Evolutionary conservation across 129 eudicot species (phyloP).

Genomic region (Lonicera japonica): DNA sequence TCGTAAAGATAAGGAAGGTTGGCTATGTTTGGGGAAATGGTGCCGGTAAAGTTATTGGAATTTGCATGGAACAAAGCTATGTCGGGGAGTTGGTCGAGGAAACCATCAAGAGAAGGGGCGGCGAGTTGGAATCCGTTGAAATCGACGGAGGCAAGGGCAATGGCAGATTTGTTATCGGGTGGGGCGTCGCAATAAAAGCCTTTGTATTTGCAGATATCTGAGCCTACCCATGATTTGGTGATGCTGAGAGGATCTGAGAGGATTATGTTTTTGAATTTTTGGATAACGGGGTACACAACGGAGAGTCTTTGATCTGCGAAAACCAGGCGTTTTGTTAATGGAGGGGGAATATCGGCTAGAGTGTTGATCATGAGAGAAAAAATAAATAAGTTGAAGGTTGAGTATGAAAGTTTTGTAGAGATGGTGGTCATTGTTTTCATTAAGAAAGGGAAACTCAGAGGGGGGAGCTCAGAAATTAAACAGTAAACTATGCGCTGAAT

Average conservation of each 20-base stretch:
- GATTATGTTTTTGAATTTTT: slow-evolving; percentile 53
- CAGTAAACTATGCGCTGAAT: too few species aligned
- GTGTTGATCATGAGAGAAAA: neutral
- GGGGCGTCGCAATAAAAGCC: slow-evolving; percentile 84
- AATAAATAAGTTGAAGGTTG: neutral
- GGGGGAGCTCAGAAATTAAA: neutral
- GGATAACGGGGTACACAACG: slow-evolving; percentile 54
- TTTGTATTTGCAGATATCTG: slow-evolving; percentile 66
- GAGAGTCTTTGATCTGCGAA: slow-evolving; percentile 60
- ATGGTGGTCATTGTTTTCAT: neutral
- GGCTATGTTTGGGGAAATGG: slow-evolving; percentile 49
- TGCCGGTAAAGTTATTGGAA: slow-evolving; percentile 66
- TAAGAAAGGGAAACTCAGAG: neutral
- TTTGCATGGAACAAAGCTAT: slow-evolving; percentile 87
- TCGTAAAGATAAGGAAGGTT: slow-evolving; percentile 77
- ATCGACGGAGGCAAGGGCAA: slow-evolving; percentile 67
- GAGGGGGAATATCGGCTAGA: too few species aligned
- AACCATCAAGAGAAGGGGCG: slow-evolving; percentile 70
- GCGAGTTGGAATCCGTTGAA: slow-evolving; percentile 83
- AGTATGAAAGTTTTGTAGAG: neutral
- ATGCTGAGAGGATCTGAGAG: slow-evolving; percentile 64
- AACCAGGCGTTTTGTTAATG: slow-evolving; percentile 7
- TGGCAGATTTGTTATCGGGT: slow-evolving; percentile 68
- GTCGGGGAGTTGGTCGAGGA: slow-evolving; percentile 82
- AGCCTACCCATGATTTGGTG: slow-evolving; percentile 72